Evolutionary conservation across 805 yeast genomes (phyloP), one percentile per base, ranked within the genome.

Genomic region (Kockiozyma suomiensis): DNA sequence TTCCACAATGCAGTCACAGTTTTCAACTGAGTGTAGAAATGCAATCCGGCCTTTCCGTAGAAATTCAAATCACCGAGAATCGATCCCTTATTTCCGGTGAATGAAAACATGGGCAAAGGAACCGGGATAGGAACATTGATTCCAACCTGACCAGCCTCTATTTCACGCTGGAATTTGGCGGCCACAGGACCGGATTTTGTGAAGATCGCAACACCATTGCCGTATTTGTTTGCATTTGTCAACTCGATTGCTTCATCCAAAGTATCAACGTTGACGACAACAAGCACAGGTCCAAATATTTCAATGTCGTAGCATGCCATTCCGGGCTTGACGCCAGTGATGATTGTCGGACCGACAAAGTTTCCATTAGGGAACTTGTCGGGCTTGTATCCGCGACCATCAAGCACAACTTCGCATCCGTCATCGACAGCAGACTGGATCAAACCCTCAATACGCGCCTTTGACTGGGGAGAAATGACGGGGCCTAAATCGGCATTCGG

Each of bases 71-170:
- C 91, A 37, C 92, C 92, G 66, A 86, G 78, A 81, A 87, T 86
- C 5, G 89, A 85, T 40, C 84, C 87, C 75, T 85, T 85, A 73
- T 82, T 83, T 28, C 92, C 92, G 12, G 92, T 87, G 77, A 86
- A 86, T 2, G 89, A 84, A 74, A 86, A 86, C 88, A 87, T 85
- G 61, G 92, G 91, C 72, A 87, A 76, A 51, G 92, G 92, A 19
- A 86, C 92, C 4, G 92, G 92, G 62, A 86, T 87, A 15, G 92
- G 91, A 38, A 86, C 90, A 69, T 86, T 86, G 67, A 86, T 79
- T 57, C 92, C 92, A 52, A 86, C 88, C 74, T 86, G 91, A 33
- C 92, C 92, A 57, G 86, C 84, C 60, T 85, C 87, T 63, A 86
- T 82, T 65, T 83, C 79, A 74, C 80, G 83, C 72, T 81, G 85